Percentiles rank a stretch among this genome's conserved stretches.
phyloP scores from a whole-genome alignment of 1,284 basidiomycete genomes.

The Puccinia polysora region DNA sequence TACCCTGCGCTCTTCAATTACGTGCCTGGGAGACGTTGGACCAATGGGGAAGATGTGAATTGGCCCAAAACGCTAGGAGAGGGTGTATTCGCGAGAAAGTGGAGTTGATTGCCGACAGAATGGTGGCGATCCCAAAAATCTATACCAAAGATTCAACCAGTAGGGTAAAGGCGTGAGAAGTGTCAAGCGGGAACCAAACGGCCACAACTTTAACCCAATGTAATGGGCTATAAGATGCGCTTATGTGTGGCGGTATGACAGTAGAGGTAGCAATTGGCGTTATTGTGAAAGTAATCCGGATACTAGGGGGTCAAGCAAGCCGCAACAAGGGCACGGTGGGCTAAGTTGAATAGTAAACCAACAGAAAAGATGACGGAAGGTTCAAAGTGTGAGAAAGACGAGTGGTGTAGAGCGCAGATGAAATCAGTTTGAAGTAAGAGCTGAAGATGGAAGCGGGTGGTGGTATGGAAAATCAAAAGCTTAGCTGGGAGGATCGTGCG shows the following conservation, averaged over 20 bases:
- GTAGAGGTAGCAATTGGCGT: not conserved
- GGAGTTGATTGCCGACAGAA: not conserved
- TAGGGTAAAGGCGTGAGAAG: slow-evolving; percentile 24
- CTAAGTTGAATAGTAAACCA: slow-evolving; percentile 7
- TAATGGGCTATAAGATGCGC: too few species aligned
- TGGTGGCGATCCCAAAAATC: slow-evolving; percentile 11
- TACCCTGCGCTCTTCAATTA: not conserved
- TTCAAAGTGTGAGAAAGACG: slow-evolving; percentile 27
- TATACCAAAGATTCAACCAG: not conserved
- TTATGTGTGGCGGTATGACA: not conserved
- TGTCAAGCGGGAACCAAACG: slow-evolving; percentile 6
- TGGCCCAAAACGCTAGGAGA: not conserved
- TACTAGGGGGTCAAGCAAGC: not conserved
- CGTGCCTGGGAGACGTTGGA: not conserved
- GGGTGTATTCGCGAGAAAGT: slow-evolving; percentile 17
- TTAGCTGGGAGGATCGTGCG: not conserved
- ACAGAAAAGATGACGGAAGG: slow-evolving; percentile 5
- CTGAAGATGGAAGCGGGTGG: slow-evolving; percentile 8
- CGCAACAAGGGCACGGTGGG: not conserved
- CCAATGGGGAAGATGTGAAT: not conserved
- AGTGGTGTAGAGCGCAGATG: slow-evolving; percentile 14
- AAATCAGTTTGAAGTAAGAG: not conserved
- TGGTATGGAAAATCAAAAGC: not conserved
- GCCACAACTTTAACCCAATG: slow-evolving; percentile 10
- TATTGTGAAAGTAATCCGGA: too few species aligned